phyloP scores from a whole-genome alignment of 108 stramenopile species.

The Fistulifera pelliculosa region DNA sequence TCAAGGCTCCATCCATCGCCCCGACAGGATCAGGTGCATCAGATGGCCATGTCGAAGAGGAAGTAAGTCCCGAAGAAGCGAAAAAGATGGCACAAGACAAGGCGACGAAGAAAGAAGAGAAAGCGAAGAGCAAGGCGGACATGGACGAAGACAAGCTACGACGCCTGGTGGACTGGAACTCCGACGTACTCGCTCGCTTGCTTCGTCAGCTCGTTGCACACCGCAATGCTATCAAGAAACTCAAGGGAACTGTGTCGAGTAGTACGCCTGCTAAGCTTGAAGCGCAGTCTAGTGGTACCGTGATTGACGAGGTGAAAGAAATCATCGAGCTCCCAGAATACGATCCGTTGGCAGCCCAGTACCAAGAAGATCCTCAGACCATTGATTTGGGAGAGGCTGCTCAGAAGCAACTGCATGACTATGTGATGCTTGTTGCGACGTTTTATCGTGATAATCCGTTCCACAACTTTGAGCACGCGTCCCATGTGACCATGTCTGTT shows the following conservation, averaged over 20 bases:
- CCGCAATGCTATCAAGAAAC: constrained; percentile 2
- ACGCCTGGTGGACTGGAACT: constrained; percentile 24
- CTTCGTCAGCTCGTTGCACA: constrained; percentile 12
- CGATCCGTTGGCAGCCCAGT: constrained; percentile 1
- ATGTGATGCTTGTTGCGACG: constrained; percentile 23
- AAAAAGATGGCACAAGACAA: not conserved
- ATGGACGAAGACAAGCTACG: constrained; percentile 3
- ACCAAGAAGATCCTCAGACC: constrained; percentile 16
- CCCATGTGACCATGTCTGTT: constrained; percentile 29
- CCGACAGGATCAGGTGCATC: not conserved
- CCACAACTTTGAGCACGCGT: constrained; percentile 30
- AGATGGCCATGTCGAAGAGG: not conserved
- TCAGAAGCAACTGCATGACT: constrained; percentile 21
- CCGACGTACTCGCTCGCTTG: constrained; percentile 15
- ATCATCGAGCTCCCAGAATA: constrained; percentile 21
- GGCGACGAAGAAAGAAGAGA: not conserved
- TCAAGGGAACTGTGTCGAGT: not conserved
- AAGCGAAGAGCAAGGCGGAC: not conserved
- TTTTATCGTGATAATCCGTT: constrained; percentile 36
- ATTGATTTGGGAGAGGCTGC: constrained; percentile 25
- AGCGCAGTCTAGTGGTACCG: not conserved
- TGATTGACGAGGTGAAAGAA: constrained; percentile 22
- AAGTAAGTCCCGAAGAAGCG: not conserved
- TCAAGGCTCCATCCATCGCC: not conserved
- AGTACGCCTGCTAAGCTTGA: no score